A percentile compares a stretch with the other conserved stretches of the same genome.
Evolutionary conservation across 2,329 filamentous ascomycete species (phyloP).

Genomic region (Fusarium kyushuense): DNA sequence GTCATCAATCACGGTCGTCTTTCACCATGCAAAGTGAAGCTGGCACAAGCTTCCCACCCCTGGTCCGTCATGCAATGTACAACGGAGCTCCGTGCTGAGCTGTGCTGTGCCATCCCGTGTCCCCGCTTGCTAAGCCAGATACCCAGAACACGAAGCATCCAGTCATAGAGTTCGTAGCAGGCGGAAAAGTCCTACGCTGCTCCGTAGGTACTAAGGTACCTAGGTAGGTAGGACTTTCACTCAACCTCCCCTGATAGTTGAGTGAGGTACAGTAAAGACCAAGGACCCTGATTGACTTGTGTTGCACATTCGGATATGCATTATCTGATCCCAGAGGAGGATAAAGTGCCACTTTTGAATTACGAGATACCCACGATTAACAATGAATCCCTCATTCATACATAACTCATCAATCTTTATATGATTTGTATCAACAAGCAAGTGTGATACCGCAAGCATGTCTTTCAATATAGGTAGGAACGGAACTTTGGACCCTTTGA

Average conservation of each 20-base stretch:
- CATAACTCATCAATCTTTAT: background rate
- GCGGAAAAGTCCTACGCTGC: slow-evolving; percentile 39
- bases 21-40: slow-evolving; percentile 29
- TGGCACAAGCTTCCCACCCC: slow-evolving; percentile 44
- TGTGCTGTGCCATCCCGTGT: slow-evolving; percentile 38
- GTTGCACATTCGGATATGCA: slow-evolving; percentile 7
- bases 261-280: background rate
- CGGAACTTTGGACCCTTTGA: background rate
- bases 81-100: slow-evolving; percentile 31
- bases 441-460: slow-evolving; percentile 31
- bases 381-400: background rate
- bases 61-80: slow-evolving; percentile 44
- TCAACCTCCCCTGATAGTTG: slow-evolving; percentile 15
- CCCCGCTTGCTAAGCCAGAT: slow-evolving; percentile 23
- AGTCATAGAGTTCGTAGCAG: slow-evolving; percentile 23
- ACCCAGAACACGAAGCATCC: slow-evolving; percentile 15
- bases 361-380: slow-evolving; percentile 5
- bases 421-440: slow-evolving; percentile 10
- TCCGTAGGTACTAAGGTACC: no score
- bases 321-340: background rate
- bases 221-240: slow-evolving; percentile 36
- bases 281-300: slow-evolving; percentile 25
- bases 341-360: slow-evolving; percentile 5
- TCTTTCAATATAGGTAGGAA: background rate
- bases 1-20: slow-evolving; percentile 27